These are phyloP conservation scores for Fraxinus sp. DNA, from an alignment of 305 asterid genomes.

Conservation along the genomic window DNA sequence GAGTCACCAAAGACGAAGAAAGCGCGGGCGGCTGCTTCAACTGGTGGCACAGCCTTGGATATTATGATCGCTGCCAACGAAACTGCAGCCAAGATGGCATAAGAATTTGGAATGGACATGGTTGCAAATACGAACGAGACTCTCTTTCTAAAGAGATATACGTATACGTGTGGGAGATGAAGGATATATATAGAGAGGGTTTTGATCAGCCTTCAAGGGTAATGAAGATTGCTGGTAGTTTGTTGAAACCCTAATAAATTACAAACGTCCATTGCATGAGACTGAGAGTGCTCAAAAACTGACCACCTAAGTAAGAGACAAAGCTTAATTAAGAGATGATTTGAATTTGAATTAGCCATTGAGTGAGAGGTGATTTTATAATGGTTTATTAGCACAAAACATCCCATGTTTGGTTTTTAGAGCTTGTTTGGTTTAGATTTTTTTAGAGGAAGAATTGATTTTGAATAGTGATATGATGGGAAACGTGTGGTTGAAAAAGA, in stretches of 20 bases:
- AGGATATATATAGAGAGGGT: not conserved
- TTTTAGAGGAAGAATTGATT: too few relatives aligned
- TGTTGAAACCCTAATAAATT: not conserved
- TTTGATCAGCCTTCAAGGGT: not conserved
- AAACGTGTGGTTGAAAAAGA: too few relatives aligned
- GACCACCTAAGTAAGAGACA: not conserved
- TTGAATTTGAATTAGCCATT: not conserved
- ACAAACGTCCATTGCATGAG: not conserved
- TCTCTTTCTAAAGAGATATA: not conserved
- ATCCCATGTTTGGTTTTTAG: too few relatives aligned
- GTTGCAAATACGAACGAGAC: not conserved
- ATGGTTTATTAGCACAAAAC: too few relatives aligned
- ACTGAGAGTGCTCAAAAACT: not conserved
- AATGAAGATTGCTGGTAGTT: not conserved
- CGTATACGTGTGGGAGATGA: not conserved
- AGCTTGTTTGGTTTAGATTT: too few relatives aligned
- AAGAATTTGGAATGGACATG: not conserved
- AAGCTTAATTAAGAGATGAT: not conserved
- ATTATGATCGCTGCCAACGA: not conserved
- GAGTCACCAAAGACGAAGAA: constrained; percentile 82
- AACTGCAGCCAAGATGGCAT: not conserved
- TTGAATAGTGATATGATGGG: too few relatives aligned
- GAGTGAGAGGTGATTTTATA: too few relatives aligned
- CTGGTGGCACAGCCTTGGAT: not conserved
- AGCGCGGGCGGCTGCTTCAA: constrained; percentile 48